Base-by-base conservation (phyloP, 805 yeast genomes). In the Grigorovia transvaalensis region DNA sequence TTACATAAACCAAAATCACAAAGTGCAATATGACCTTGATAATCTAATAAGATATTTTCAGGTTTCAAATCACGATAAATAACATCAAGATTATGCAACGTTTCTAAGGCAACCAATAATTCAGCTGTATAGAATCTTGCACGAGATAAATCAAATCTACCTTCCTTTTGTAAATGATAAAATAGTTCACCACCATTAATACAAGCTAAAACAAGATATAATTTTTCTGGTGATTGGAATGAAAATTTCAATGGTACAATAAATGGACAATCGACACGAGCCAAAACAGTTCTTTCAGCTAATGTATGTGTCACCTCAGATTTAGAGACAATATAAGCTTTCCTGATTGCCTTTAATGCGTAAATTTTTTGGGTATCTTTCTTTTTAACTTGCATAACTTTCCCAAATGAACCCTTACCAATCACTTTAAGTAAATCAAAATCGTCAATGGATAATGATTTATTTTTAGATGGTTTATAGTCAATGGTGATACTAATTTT, bases 1-100 rank as follows among this genome's bases (percentile, higher is more conserved):
- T 93, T 93, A 73, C 98, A 93, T 45, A 93, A 75, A 6, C 99
- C 99, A 66, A 93, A 93, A 71, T 93, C 99, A 73, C 99, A 93
- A 51, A 93, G 73, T 1, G 98, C 97, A 66, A 93, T 93, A 68
- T 93, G 99, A 2, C 99, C 99, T 62, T 93, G 95, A 70, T 91
- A 89, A 67, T 93, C 99, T 42, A 93, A 71, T 61, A 93, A 71
- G 56, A 93, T 93, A 68, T 93, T 93, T 62, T 93, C 99, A 0
- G 99, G 99, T 70, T 93, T 93, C 63, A 91, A 74, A 69, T 93
- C 99, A 62, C 99, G 78, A 70, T 93, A 93, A 60, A 93, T 89
- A 56, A 93, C 96, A 67, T 93, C 86, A 74, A 88, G 78, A 49
- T 83, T 87, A 67, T 93, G 99, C 52, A 93, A 71, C 55, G 93